Percentiles rank a stretch among this genome's conserved stretches.
phyloP scores from a whole-genome alignment of 371 early-diverging fungal genomes.

The Chytridium lagenaria region DNA sequence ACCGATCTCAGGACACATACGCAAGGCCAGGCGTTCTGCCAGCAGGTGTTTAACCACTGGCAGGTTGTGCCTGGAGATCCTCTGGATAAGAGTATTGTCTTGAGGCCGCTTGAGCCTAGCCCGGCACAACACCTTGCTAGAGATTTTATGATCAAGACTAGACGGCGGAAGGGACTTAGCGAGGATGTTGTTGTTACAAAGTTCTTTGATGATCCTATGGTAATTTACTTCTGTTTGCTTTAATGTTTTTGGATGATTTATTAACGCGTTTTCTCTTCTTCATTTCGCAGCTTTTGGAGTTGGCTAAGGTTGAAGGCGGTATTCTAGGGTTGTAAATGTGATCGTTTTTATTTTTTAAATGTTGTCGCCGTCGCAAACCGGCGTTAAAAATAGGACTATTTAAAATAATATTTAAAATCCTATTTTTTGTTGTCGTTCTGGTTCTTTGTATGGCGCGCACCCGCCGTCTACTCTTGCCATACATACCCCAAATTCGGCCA shows the following conservation, averaged over 20 bases:
- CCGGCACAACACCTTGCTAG: conserved; percentile 87
- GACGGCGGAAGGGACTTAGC: conserved; percentile 88
- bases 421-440: too few relatives aligned
- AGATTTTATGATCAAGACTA: conserved; percentile 97
- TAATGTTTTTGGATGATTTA: neutral
- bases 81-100: conserved; percentile 82
- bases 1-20: conserved; percentile 96
- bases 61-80: conserved; percentile 98
- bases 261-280: neutral
- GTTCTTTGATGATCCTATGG: conserved; percentile 94
- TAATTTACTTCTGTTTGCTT: conserved; percentile 10
- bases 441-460: too few relatives aligned
- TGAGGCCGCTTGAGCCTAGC: conserved; percentile 89
- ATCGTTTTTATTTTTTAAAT: too few relatives aligned
- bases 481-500: too few relatives aligned
- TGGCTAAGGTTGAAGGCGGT: conserved; percentile 46
- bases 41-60: conserved; percentile 97
- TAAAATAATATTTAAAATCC: too few relatives aligned
- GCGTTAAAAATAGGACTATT: too few relatives aligned
- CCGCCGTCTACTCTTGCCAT: too few relatives aligned
- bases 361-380: too few relatives aligned
- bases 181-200: conserved; percentile 95
- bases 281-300: conserved; percentile 32
- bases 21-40: conserved; percentile 94
- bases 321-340: conserved; percentile 14